These are phyloP conservation scores for Fraxinus nigra DNA, from an alignment of 305 asterid genomes.

Conservation along the genomic window DNA sequence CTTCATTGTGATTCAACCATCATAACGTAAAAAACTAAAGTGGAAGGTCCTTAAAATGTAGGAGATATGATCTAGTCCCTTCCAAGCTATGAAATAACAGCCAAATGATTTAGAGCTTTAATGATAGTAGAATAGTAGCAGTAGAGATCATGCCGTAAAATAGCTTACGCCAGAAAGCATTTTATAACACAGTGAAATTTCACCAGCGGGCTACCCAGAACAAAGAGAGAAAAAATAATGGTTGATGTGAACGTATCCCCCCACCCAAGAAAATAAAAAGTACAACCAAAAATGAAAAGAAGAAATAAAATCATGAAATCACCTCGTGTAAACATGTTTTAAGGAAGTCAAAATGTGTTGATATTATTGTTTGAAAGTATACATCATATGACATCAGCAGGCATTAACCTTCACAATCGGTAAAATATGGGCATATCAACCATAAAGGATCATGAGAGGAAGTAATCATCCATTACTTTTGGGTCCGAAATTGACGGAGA, in stretches of 20 bases:
- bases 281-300: not conserved
- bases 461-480: not conserved
- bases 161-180: not conserved
- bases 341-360: not conserved
- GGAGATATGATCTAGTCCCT: not conserved
- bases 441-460: not conserved
- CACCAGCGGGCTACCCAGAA: not conserved
- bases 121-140: not conserved
- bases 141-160: not conserved
- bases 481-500: not conserved
- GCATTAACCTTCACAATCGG: not conserved
- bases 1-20: conserved; percentile 22
- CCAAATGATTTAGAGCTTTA: conserved; percentile 4
- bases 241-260: not conserved
- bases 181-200: not conserved
- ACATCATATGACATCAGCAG: not conserved
- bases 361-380: not conserved
- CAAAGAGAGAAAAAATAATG: not conserved
- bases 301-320: not conserved
- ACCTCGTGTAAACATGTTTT: not conserved
- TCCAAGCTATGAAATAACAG: conserved; percentile 3
- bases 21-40: not conserved
- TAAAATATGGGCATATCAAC: not conserved
- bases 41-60: not conserved
- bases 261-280: not conserved